Evolutionary conservation across 225 moss, liverwort and hornwort species (phyloP).

Genomic region (Takakia lepidozioides): DNA sequence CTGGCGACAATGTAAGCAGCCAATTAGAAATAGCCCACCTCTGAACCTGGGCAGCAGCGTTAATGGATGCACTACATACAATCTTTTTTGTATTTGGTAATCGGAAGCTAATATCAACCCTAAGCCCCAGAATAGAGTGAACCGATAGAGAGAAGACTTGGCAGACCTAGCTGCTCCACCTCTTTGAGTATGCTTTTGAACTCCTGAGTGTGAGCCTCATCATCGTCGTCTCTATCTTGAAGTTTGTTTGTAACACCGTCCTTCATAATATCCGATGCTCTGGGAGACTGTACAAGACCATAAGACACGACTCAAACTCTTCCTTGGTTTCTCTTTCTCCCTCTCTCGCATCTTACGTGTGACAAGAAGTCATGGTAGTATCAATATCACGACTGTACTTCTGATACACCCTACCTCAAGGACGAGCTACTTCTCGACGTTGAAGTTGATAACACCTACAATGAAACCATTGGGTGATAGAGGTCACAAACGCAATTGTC

Average conservation of each 20-base stretch:
- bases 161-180: constrained; percentile 80
- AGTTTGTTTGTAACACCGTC: constrained; percentile 29
- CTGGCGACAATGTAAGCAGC: no score
- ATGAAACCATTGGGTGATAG: no score
- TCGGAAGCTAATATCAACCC: no score
- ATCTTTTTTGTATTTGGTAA: not conserved
- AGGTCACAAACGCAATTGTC: no score
- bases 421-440: not conserved
- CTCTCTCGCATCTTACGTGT: not conserved
- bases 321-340: not conserved
- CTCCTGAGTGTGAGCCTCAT: constrained; percentile 35
- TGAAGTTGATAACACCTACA: not conserved
- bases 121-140: no score
- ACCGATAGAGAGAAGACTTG: no score
- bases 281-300: constrained; percentile 29
- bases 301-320: no score
- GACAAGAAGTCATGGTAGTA: no score
- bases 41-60: constrained; percentile 1
- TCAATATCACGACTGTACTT: no score
- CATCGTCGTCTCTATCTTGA: constrained; percentile 23
- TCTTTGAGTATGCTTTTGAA: constrained; percentile 77
- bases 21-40: no score
- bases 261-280: constrained; percentile 52
- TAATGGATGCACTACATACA: not conserved
- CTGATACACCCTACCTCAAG: not conserved